These are phyloP conservation scores for Candida silvicultrix DNA, from an alignment of 805 yeast species.

Conservation along the genomic window DNA sequence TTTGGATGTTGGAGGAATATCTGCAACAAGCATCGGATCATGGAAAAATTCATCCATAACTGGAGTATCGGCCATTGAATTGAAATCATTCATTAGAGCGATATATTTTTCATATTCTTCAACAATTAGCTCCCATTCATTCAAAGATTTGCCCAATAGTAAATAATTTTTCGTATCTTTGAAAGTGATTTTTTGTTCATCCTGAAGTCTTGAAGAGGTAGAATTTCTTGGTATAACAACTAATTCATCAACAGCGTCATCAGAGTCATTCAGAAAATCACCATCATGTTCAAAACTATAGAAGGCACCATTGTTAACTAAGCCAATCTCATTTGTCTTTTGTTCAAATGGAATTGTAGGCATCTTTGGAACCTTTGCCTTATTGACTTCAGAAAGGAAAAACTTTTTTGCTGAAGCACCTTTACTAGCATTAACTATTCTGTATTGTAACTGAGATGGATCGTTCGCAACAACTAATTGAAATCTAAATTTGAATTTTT, in stretches of 20 bases:
- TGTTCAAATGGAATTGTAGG: constrained; percentile 13
- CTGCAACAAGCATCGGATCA: constrained; percentile 12
- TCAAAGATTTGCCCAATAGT: constrained; percentile 39
- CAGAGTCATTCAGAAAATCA: constrained; percentile 8
- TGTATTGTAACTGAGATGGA: constrained; percentile 27
- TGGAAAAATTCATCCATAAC: constrained; percentile 3
- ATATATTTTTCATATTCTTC: constrained; percentile 12
- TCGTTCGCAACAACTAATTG: constrained; percentile 39
- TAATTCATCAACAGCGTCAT: constrained; percentile 11
- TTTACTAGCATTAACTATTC: constrained; percentile 14
- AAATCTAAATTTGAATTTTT: constrained; percentile 40
- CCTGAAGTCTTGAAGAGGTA: constrained; percentile 1
- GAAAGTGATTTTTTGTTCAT: constrained; percentile 1
- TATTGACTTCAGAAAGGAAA: background rate
- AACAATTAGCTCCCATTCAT: constrained; percentile 43
- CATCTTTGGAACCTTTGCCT: background rate
- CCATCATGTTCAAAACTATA: background rate
- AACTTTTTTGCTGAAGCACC: background rate
- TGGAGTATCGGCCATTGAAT: background rate
- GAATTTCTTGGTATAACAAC: constrained; percentile 7
- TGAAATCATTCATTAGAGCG: constrained; percentile 1
- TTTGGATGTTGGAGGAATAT: constrained; percentile 8
- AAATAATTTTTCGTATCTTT: constrained; percentile 18
- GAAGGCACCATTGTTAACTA: constrained; percentile 1
- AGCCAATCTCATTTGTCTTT: background rate